Percentiles rank a stretch among this genome's conserved stretches.
phyloP scores from a whole-genome alignment of 2,329 filamentous ascomycete genomes.

The Cadophora malorum region DNA sequence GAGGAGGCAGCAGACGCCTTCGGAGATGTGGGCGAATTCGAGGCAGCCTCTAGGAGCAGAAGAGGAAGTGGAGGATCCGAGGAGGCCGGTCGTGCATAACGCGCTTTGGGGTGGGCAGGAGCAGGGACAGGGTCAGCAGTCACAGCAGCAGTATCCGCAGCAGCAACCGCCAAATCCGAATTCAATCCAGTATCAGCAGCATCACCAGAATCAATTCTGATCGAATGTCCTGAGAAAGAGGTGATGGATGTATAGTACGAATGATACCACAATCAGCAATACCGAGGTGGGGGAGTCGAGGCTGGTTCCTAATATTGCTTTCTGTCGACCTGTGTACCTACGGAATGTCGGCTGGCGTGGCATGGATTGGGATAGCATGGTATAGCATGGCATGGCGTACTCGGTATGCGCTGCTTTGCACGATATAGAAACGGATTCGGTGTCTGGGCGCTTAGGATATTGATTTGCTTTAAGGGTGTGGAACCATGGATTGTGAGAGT shows the following conservation, averaged over 20 bases:
- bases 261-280: conserved; percentile 10
- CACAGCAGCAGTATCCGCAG: not conserved
- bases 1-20: conserved; percentile 29
- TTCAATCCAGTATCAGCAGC: not conserved
- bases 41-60: conserved; percentile 20
- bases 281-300: not conserved
- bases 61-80: not conserved
- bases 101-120: conserved; percentile 31
- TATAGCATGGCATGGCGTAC: not conserved
- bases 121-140: no score
- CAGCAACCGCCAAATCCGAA: not conserved
- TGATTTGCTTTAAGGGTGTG: not conserved
- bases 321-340: not conserved
- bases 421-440: not conserved
- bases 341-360: not conserved
- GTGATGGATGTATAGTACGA: not conserved
- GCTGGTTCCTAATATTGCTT: conserved; percentile 14
- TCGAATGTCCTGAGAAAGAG: not conserved
- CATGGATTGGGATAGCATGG: not conserved
- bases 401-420: not conserved
- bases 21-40: conserved; percentile 32
- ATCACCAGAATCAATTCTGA: conserved; percentile 7
- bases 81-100: conserved; percentile 30
- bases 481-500: no score
- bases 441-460: not conserved